A percentile compares a stretch with the other conserved stretches of the same genome.
phyloP scores from a whole-genome alignment of 2,329 filamentous ascomycete species.

The Botrytis byssoidea region DNA sequence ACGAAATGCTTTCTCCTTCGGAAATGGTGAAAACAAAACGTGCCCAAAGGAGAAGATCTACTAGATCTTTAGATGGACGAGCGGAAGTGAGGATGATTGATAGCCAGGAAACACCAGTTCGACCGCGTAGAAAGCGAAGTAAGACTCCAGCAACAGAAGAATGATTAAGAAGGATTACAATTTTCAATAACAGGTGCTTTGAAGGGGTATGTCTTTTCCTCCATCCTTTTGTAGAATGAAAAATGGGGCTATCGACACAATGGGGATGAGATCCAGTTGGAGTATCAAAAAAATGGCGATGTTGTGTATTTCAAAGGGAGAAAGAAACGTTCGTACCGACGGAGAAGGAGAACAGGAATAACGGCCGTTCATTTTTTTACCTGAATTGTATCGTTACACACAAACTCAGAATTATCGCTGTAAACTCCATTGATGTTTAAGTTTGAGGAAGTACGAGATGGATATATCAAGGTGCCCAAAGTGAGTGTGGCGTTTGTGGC shows the following conservation, averaged over 20 bases:
- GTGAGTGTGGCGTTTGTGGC: neutral
- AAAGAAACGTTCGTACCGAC: neutral
- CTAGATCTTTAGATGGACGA: neutral
- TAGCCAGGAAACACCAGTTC: neutral
- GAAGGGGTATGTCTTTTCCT: neutral
- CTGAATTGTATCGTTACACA: neutral
- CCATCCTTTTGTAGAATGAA: neutral
- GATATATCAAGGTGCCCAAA: neutral
- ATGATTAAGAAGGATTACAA: neutral
- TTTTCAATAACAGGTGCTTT: neutral
- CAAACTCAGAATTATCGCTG: neutral
- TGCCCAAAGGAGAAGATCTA: neutral
- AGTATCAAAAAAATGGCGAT: neutral
- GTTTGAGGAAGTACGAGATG: neutral
- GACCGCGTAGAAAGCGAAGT: neutral
- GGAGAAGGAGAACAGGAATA: conserved; percentile 11
- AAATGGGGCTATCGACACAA: neutral
- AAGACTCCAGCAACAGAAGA: neutral
- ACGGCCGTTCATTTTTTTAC: neutral
- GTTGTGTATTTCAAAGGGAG: neutral
- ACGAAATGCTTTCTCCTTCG: neutral
- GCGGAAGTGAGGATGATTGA: neutral
- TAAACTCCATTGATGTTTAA: neutral
- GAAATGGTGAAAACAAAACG: neutral
- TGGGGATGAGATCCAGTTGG: neutral